Conservation (phyloP, 148 eudicot genomes). For the Rhododendron vialii region DNA sequence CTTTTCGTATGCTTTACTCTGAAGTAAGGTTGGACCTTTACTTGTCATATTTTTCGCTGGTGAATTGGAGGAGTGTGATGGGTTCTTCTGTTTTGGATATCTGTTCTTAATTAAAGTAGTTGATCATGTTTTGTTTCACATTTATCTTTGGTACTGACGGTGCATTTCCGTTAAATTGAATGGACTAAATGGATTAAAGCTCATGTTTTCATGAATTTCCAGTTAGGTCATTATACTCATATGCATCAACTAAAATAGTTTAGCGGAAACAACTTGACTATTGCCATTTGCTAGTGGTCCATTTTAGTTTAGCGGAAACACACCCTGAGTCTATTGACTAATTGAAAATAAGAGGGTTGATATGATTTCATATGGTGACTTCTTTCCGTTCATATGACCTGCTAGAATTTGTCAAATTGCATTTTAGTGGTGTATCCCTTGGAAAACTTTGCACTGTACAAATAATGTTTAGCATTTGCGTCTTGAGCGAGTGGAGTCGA, state of each 20-base stretch:
- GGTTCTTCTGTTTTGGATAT: neutral
- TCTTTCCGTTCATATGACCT: neutral
- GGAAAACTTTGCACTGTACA: neutral
- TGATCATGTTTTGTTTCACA: neutral
- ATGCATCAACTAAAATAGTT: neutral
- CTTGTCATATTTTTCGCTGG: neutral
- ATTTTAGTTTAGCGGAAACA: neutral
- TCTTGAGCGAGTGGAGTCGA: neutral
- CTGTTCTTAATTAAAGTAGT: neutral
- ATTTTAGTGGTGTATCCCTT: neutral
- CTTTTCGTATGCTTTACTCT: neutral
- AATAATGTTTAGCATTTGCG: neutral
- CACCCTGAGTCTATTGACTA: neutral
- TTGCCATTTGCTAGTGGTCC: neutral
- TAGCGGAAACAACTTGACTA: neutral
- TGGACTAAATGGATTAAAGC: neutral
- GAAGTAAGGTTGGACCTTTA: neutral
- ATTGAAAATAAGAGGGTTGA: neutral
- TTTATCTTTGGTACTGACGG: neutral
- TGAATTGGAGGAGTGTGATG: neutral
- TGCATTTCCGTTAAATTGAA: neutral
- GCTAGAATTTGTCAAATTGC: neutral
- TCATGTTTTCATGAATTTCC: neutral
- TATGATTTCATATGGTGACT: neutral
- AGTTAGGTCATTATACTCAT: neutral